Evolutionary conservation across 2,329 filamentous ascomycete species (phyloP).

Genomic region (Fusarium mexicanum): DNA sequence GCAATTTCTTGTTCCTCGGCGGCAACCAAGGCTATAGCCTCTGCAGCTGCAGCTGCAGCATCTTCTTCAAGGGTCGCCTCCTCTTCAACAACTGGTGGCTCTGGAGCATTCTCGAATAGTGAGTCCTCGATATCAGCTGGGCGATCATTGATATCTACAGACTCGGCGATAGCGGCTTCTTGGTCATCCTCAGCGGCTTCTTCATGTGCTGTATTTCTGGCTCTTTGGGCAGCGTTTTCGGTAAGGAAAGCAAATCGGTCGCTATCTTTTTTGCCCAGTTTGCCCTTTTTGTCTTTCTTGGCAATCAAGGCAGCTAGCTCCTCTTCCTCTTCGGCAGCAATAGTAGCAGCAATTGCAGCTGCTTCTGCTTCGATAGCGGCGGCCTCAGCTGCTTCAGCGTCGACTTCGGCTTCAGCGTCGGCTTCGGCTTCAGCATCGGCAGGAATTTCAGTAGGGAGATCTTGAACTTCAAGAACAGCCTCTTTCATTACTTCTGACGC

Average conservation of each 20-base stretch:
- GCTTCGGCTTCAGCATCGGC: slow-evolving; percentile 27
- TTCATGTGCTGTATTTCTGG: slow-evolving; percentile 32
- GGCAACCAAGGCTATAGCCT: slow-evolving; percentile 24
- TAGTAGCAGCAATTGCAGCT: slow-evolving; percentile 17
- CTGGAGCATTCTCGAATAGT: slow-evolving; percentile 17
- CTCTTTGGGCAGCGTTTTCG: slow-evolving; percentile 28
- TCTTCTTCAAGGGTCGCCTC: slow-evolving; percentile 16
- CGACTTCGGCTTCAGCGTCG: not conserved
- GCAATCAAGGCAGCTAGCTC: slow-evolving; percentile 29
- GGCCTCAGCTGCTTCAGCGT: not conserved
- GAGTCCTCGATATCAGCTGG: slow-evolving; percentile 16
- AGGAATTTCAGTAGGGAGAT: slow-evolving; percentile 10
- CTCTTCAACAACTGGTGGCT: slow-evolving; percentile 25
- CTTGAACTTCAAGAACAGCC: not conserved
- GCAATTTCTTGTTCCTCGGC: slow-evolving; percentile 53
- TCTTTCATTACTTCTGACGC: slow-evolving; percentile 41
- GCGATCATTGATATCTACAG: slow-evolving; percentile 26
- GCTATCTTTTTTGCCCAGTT: slow-evolving; percentile 36
- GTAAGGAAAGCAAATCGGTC: slow-evolving; percentile 34
- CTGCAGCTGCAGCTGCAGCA: slow-evolving; percentile 28
- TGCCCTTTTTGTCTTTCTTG: slow-evolving; percentile 37
- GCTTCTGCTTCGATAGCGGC: slow-evolving; percentile 47
- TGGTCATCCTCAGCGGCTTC: slow-evolving; percentile 22
- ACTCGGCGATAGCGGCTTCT: slow-evolving; percentile 28
- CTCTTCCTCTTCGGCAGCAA: slow-evolving; percentile 35